phyloP scores from a whole-genome alignment of 106 monocot species.

The Xerophyta viscosa region DNA sequence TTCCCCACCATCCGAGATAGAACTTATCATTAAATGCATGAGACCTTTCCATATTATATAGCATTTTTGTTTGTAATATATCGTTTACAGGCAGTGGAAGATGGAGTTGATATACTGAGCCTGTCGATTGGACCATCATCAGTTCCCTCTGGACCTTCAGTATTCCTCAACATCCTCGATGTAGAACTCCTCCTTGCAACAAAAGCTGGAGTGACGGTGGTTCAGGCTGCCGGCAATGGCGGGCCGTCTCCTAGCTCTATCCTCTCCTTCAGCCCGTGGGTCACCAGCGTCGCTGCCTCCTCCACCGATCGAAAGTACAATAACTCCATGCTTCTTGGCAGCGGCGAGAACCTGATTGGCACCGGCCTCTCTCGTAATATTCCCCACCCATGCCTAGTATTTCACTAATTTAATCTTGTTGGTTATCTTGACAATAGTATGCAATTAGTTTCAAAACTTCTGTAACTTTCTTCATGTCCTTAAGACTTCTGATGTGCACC shows the following conservation, averaged over 20 bases:
- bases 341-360: constrained; percentile 29
- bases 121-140: constrained; percentile 50
- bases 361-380: constrained; percentile 49
- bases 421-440: no score
- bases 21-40: no score
- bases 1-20: no score
- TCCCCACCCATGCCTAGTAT: neutral
- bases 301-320: constrained; percentile 62
- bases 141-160: constrained; percentile 44
- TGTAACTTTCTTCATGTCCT: no score
- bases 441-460: no score
- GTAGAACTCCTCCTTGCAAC: constrained; percentile 56
- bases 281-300: constrained; percentile 65
- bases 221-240: constrained; percentile 73
- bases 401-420: no score
- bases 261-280: constrained; percentile 87
- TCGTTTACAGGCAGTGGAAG: constrained; percentile 59
- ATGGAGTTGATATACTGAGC: constrained; percentile 71
- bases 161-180: constrained; percentile 66
- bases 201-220: constrained; percentile 63
- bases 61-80: no score
- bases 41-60: no score
- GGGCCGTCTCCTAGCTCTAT: constrained; percentile 46
- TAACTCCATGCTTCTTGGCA: constrained; percentile 44
- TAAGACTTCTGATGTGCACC: no score